Base-by-base conservation (phyloP, 345 rosid genomes). In the Alliaria petiolata region DNA sequence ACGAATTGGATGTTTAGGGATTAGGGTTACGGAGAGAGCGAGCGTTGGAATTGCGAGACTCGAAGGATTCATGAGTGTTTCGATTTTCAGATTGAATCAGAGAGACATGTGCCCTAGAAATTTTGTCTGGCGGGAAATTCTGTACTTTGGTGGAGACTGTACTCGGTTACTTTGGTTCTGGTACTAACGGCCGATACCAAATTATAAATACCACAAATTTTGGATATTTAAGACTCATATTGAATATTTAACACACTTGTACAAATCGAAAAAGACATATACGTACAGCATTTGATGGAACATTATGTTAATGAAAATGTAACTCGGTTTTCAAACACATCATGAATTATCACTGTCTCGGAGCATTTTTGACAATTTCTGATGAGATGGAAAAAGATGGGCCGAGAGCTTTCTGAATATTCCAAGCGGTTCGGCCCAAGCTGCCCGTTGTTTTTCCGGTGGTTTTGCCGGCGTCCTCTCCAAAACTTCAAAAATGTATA, bases 401-500 rank as follows among this genome's bases (percentile, higher is more conserved):
- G 65, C 79, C 82, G 8, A 85, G 39, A 54, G 89, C 82, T 78
- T 85, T 89, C 82, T 86, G 77, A 15, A 89, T 40, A 42, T 87
- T 91, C 93, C 96, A 91, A 39, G 85, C 86, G 13, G 83, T 36
- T n/a, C 76, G 16, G 1, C 82, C 80, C 40, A 85, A 83, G 33
- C 84, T 87, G 7, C 96, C 90, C 1, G 90, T 84, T 0, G 92
- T 84, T 19, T 87, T 86, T 45, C 62, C 90, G 0, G 93, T 78
- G 0, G 84, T 84, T 85, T 89, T 88, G 12, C 91, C 93, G 1
- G 89, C 96, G 8, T 54, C 81, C 59, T 89, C 91, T 2, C 97
- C 96, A 28, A 67, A 87, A 69, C 97, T 87, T 12, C 16, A 31
- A 45, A n/a, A 45, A 28, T 28, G 44, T 44, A 13, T 45, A 55